These are phyloP conservation scores for Naganishia vaughanmartiniae DNA, from an alignment of 768 basidiomycete species.

Conservation along the genomic window DNA sequence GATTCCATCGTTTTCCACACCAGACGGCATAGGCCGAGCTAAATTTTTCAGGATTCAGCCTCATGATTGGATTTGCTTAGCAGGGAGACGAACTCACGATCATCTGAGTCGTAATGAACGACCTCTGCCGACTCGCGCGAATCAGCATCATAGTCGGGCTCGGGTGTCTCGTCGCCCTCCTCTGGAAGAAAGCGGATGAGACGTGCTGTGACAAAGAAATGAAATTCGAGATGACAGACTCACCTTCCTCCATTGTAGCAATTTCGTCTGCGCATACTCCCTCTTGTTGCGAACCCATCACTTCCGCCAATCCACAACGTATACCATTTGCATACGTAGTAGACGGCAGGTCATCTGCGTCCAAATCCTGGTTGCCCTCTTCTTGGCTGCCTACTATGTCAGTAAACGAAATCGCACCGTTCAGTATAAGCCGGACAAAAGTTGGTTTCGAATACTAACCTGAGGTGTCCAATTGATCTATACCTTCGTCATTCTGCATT, in stretches of 20 bases:
- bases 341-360: neutral
- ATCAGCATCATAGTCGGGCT: conserved; percentile 22
- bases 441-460: neutral
- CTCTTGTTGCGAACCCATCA: conserved; percentile 19
- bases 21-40: neutral
- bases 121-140: conserved; percentile 3
- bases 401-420: neutral
- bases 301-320: conserved; percentile 2
- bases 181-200: neutral
- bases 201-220: neutral
- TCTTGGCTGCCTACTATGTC: neutral
- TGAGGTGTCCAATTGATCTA: neutral
- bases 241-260: conserved; percentile 21
- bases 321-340: neutral
- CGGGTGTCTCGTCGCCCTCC: conserved; percentile 19
- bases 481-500: neutral
- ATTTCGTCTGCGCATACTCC: conserved; percentile 21
- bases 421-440: neutral
- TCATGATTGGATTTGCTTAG: too few relatives aligned
- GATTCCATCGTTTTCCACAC: neutral
- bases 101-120: conserved; percentile 21
- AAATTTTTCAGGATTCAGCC: neutral
- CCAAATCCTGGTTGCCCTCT: neutral
- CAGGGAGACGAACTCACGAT: neutral
- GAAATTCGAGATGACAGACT: neutral